These are phyloP conservation scores for Scolecobasidium constrictum DNA, from an alignment of 2,329 filamentous ascomycete species.

Conservation along the genomic window DNA sequence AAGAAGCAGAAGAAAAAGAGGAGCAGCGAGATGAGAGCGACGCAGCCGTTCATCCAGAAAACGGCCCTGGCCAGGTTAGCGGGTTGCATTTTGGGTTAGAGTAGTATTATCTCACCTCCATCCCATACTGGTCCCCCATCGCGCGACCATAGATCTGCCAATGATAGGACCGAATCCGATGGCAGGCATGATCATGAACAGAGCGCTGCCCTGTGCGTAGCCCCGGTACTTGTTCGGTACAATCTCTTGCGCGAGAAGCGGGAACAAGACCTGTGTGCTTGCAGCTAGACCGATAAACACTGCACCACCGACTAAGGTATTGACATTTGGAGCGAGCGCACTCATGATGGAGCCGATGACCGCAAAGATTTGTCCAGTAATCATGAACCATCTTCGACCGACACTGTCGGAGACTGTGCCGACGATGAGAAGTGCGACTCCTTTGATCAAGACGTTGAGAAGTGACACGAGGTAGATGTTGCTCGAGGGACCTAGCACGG, in stretches of 20 bases:
- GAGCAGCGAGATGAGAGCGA: background rate
- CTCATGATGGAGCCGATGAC: slow-evolving; percentile 29
- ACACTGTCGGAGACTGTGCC: slow-evolving; percentile 33
- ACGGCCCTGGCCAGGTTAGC: no score
- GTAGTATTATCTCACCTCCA: no score
- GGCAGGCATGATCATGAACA: slow-evolving; percentile 15
- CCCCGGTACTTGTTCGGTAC: slow-evolving; percentile 32
- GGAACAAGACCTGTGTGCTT: slow-evolving; percentile 31
- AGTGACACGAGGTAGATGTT: background rate
- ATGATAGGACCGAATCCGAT: slow-evolving; percentile 37
- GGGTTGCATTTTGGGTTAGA: no score
- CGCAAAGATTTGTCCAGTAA: slow-evolving; percentile 22
- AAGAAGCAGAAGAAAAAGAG: slow-evolving; percentile 11
- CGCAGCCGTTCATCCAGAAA: background rate
- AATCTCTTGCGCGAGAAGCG: slow-evolving; percentile 31
- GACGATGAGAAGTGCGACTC: slow-evolving; percentile 20
- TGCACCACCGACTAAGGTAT: slow-evolving; percentile 27
- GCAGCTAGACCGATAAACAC: slow-evolving; percentile 28
- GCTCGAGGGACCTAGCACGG: background rate
- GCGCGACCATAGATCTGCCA: no score
- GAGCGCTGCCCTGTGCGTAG: slow-evolving; percentile 14
- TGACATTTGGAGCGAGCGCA: slow-evolving; percentile 22
- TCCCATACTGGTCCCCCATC: no score
- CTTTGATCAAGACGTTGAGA: slow-evolving; percentile 6
- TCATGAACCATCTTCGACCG: slow-evolving; percentile 25